Conservation (phyloP, 169 alveolate species). For the Plasmodium chabaudi region DNA sequence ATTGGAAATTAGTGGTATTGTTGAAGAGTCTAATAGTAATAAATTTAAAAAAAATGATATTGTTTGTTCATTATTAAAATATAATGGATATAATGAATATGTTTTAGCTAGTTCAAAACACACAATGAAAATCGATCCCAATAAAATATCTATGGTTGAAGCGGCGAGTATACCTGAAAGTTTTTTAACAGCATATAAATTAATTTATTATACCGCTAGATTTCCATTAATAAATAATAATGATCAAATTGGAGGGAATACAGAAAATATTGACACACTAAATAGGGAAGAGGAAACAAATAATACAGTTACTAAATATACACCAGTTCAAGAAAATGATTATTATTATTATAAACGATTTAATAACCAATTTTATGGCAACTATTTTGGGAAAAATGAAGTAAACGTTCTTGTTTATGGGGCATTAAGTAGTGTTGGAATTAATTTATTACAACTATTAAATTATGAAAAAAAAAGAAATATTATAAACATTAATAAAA, state of each 20-base stretch:
- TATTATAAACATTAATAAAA: conserved; percentile 23
- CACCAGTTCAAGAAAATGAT: no score
- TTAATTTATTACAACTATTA: conserved; percentile 23
- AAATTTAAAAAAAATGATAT: conserved; percentile 2
- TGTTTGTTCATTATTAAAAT: conserved; percentile 25
- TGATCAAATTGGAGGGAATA: neutral
- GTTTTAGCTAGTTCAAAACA: conserved; percentile 17
- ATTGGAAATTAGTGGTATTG: conserved; percentile 21
- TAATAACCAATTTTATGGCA: no score
- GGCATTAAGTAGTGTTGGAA: conserved; percentile 25
- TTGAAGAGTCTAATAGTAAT: conserved; percentile 24
- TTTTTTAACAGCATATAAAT: conserved; percentile 16
- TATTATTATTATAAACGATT: no score
- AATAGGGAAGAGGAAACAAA: no score
- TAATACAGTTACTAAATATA: no score
- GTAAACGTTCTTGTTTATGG: conserved; percentile 21
- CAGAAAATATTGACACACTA: neutral
- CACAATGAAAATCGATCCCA: conserved; percentile 10
- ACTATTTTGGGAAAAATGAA: conserved; percentile 6
- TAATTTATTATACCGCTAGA: conserved; percentile 9
- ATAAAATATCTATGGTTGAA: conserved; percentile 3
- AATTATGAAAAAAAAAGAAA: conserved; percentile 25
- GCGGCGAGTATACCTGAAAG: conserved; percentile 28
- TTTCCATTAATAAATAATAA: conserved; percentile 9
- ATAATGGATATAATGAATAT: conserved; percentile 35